Evolutionary conservation across 345 rosid species (phyloP), one percentile per base, ranked within the genome.

Genomic region (Pistacia vera): DNA sequence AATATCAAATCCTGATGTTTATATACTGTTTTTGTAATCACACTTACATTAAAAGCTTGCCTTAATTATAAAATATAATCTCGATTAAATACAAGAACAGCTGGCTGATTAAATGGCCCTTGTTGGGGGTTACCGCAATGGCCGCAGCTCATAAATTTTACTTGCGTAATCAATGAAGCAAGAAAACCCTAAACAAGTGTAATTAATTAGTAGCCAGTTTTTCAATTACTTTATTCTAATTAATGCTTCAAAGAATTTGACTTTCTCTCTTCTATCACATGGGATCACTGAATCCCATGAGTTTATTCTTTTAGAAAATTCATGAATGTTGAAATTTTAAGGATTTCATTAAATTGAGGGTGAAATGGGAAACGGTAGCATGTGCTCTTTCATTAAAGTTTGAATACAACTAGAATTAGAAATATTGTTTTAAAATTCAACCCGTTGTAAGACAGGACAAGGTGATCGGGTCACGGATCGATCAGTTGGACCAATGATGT

Each of bases 101-200:
- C 73, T 33, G 73, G 38, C 11, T 4, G 28, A 52, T 69, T 22
- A 22, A 22, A 22, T 22, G 22, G 22, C 22, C 0, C 22, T 22
- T 22, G 22, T 22, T 11, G 64, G 63, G 5, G 13, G 44, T 28
- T 54, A 52, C 71, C 57, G 57, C 57, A 4, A 46, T 67, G 72
- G 61, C 9, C 44, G 63, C 74, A 57, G 46, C 62, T 56, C 63
- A 18, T 16, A 70, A 33, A 8, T 14, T 10, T 17, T 14, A 17
- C 28, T 22, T 66, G 22, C 55, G 18, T 46, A 48, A 5, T 25
- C 71, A 22, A n/a, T 67, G 71, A 51, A 68, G 71, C 71, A 13
- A 49, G 10, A 7, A 25, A 6, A 25, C 4, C 54, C 49, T 7
- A 3, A 11, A 7, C 56, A 22, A 22, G 22, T 22, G 22, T 22